Evolutionary conservation across 2,329 filamentous ascomycete species (phyloP), one percentile per base, ranked within the genome.

Genomic region (Colletotrichum endophyticum): DNA sequence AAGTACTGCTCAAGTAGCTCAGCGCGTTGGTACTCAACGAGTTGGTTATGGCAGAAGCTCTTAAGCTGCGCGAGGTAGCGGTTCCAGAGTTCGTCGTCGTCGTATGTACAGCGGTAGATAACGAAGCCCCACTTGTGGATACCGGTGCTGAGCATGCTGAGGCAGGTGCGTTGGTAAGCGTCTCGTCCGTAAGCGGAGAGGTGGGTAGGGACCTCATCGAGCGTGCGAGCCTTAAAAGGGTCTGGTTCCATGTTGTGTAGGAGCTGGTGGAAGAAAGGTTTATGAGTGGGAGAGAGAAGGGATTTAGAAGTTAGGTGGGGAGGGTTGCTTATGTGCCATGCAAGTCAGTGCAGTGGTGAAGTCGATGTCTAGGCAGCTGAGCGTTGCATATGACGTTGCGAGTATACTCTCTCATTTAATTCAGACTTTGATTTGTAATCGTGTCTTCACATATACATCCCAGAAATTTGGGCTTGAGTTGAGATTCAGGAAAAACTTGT

Each of bases 101-200:
- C 49, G 44, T 80, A 80, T 3, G 76, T 73, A 63, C 77, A 78
- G 28, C 78, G 69, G 53, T 79, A 80, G 19, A 78, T 66, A 32
- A 77, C 66, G 63, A 76, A 79, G 32, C 78, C 78, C 78, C 77
- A 79, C 36, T 44, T 67, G 39, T 75, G 77, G 67, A 70, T 66
- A 13, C 72, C 53, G 22, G 44, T 67, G 4, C 34, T 61, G 22
- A 67, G 15, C 56, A 73, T 68, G n/a, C 15, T 8, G 3, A 36
- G 53, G 56, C 70, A 73, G 30, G 56, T 62, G n/a, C 4, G 4
- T 22, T 1, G 1, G 22, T 27, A 69, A 4, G 2, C 16, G 25
- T 73, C 64, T 19, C 1, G 16, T 11, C 22, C 8, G n/a, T 62
- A 73, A 12, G 12, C 34, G 34, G 34, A 36, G 34, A 36, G 34